A percentile compares a stretch with the other conserved stretches of the same genome.
Conservation (phyloP, 169 alveolate species). For the Eimeria brunetti region DNA sequence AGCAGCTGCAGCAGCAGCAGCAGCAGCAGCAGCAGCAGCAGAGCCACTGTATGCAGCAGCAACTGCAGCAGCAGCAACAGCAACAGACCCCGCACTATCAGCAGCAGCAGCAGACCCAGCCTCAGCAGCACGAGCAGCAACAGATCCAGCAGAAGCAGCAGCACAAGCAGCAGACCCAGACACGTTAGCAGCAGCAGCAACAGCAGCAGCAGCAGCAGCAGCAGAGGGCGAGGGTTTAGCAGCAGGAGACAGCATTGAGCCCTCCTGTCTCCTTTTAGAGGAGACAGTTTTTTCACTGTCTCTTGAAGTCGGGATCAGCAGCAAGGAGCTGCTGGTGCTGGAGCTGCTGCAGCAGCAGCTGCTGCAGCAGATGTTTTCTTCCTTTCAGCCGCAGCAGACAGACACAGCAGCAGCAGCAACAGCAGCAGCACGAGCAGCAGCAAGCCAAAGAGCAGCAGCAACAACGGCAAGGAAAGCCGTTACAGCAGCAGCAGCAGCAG, state of each 20-base stretch:
- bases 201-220: not conserved
- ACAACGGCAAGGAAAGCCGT: not conserved
- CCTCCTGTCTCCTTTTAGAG: not conserved
- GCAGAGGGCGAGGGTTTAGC: not conserved
- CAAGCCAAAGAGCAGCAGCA: too few species aligned
- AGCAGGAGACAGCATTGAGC: not conserved
- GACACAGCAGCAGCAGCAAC: not conserved
- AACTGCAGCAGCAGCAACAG: not conserved
- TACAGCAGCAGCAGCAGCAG: not conserved
- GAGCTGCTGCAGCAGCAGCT: conserved; percentile 29
- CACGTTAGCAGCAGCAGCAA: not conserved
- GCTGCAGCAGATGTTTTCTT: conserved; percentile 2
- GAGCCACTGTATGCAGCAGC: not conserved
- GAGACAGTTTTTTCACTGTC: not conserved
- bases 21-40: not conserved
- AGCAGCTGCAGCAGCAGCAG: not conserved
- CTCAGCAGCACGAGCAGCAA: not conserved
- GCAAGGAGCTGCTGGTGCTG: conserved; percentile 10
- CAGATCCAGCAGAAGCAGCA: not conserved
- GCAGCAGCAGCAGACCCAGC: not conserved
- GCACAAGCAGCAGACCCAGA: not conserved
- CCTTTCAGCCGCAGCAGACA: not conserved
- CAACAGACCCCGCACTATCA: not conserved
- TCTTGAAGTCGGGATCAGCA: conserved; percentile 9
- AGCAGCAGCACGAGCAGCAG: too few species aligned